Conservation (phyloP, 116 monocot genomes). For the Phalaenopsis hybrid region DNA sequence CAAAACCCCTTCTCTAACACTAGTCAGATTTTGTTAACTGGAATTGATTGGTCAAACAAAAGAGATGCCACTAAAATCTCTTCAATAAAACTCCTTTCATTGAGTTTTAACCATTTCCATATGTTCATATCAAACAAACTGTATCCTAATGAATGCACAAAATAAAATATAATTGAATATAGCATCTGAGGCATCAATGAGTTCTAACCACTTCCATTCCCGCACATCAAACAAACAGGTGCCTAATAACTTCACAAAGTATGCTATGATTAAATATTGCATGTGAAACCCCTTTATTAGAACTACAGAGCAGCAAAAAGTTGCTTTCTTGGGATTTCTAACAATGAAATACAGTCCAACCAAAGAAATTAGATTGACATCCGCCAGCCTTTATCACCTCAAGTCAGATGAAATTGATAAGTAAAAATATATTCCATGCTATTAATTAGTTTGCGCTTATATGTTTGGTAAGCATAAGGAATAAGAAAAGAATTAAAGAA, state of each 20-base stretch:
- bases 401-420: background rate
- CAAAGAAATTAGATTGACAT: background rate
- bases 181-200: too few species aligned
- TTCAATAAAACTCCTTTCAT: background rate
- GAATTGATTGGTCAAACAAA: too few species aligned
- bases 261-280: background rate
- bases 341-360: background rate
- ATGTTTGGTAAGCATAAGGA: background rate
- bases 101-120: too few species aligned
- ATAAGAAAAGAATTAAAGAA: background rate
- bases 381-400: background rate
- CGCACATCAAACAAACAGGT: background rate
- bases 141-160: too few species aligned
- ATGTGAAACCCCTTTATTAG: background rate
- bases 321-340: background rate
- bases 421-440: too few species aligned
- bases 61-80: background rate
- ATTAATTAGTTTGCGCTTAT: background rate
- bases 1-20: too few species aligned
- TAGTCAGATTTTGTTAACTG: too few species aligned
- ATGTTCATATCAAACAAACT: too few species aligned
- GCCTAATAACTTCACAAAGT: background rate
- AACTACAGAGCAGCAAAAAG: background rate
- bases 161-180: too few species aligned
- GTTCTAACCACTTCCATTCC: too few species aligned